Conservation (phyloP, 2,329 filamentous ascomycete species). For the Fusarium phyllophilum region DNA sequence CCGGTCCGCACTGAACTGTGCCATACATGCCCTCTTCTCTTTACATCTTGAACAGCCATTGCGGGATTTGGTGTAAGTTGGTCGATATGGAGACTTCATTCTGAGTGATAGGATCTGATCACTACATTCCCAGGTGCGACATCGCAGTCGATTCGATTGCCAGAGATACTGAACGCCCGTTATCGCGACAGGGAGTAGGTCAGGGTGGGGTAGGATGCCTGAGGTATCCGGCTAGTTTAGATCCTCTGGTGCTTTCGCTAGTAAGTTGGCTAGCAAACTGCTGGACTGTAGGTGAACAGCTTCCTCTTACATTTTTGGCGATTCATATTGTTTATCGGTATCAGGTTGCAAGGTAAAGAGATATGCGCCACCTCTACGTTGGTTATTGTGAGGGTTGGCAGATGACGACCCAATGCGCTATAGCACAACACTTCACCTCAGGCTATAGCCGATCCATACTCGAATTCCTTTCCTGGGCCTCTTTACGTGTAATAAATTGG, state of each 20-base stretch:
- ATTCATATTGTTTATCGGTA: rapidly evolving
- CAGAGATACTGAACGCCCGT: not conserved
- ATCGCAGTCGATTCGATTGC: not conserved
- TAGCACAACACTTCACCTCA: too few species aligned
- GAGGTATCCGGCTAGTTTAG: not conserved
- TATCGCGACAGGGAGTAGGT: not conserved
- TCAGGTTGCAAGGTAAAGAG: not conserved
- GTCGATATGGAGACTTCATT: not conserved
- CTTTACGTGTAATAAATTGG: not conserved
- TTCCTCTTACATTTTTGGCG: not conserved
- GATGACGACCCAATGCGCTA: too few species aligned
- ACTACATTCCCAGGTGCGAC: not conserved
- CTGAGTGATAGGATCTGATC: not conserved
- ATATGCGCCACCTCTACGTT: not conserved
- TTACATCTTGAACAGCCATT: not conserved
- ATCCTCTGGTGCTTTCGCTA: not conserved
- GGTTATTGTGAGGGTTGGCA: not conserved
- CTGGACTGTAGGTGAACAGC: not conserved
- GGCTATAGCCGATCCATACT: too few species aligned
- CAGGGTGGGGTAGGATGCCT: not conserved
- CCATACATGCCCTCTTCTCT: not conserved
- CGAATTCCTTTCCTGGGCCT: not conserved
- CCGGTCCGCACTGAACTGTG: rapidly evolving
- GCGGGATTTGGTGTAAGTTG: not conserved
- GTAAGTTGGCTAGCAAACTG: not conserved